Base-by-base conservation (phyloP, 306 rosid species). In the Spatholobus suberectus region DNA sequence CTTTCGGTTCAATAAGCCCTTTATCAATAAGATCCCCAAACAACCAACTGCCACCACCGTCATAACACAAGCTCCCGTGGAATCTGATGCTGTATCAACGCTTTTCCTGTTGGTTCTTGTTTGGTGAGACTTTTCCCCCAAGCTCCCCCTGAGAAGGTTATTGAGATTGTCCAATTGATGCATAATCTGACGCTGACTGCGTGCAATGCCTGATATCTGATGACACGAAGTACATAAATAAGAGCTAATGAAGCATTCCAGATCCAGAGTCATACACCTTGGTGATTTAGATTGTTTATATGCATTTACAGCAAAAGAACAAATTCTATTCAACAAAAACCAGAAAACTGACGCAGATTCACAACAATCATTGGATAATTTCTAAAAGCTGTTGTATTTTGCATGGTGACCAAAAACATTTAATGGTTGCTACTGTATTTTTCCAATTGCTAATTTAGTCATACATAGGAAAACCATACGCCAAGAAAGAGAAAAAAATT, bases 131-230 rank as follows among this genome's bases (percentile, higher is more conserved):
- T 70, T 86, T 81, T 90, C 93, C 41, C 80, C 90, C 49, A 75
- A 27, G 77, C 82, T 85, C 55, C 89, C 92, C 24, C 92, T 87
- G 37, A 96, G 85, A 77, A 92, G 91, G 79, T 82, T 92, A 85
- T 79, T 87, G 69, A 96, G 92, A 83, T 87, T 91, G 87, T 94
- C 97, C 43, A 96, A 71, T 76, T 96, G 98, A 72, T 90, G 98
- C 85, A 89, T 86, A 15, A 96, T 87, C 81, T 96, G 98, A 38
- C 95, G 94, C 85, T 96, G 99, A 5, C 97, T 85, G 62, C 94
- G 90, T 0, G 86, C 73, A 18, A 96, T 88, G 15, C 87, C 79
- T 6, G 91, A 90, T 84, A 96, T 82, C 99, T 94, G 86, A 70
- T 58, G 35, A 49, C 49, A 87, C 62, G 81, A 61, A 21, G 23